Conservation (phyloP, 371 early-diverging fungal genomes). For the Fennellomyces sp. region DNA sequence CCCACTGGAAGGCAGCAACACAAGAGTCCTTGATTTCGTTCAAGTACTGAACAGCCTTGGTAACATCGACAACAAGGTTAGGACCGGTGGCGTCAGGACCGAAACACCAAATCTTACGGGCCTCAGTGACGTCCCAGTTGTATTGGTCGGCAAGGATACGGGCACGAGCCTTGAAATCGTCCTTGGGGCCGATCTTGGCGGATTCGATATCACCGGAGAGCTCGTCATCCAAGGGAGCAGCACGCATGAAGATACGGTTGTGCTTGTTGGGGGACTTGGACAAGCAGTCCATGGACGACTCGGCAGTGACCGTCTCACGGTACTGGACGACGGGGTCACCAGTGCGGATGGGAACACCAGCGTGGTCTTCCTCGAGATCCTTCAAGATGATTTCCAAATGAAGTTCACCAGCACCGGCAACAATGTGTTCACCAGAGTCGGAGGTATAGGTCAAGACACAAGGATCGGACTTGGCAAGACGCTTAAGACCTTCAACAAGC, state of each 20-base stretch:
- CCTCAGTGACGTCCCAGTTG: conserved; percentile 97
- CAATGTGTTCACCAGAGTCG: conserved; percentile 98
- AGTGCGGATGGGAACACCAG: conserved; percentile 92
- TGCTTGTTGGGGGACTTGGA: conserved; percentile 99
- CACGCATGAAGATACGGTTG: conserved; percentile 99
- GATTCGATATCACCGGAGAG: conserved; percentile 83
- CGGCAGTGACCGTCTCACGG: conserved; percentile 93
- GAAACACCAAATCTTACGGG: conserved; percentile 99
- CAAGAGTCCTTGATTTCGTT: conserved; percentile 99
- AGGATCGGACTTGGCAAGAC: conserved; percentile 98
- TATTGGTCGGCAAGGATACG: conserved; percentile 91
- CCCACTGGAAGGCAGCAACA: conserved; percentile 96
- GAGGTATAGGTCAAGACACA: conserved; percentile 94
- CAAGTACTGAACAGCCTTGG: conserved; percentile 99
- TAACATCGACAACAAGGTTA: conserved; percentile 93
- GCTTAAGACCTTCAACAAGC: conserved; percentile 98
- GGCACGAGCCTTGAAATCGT: conserved; percentile 97
- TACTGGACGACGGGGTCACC: conserved; percentile 98
- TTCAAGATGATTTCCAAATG: conserved; percentile 99
- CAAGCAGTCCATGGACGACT: conserved; percentile 80
- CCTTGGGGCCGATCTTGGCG: conserved; percentile 89
- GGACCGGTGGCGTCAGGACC: conserved; percentile 97
- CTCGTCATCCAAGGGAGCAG: conserved; percentile 89
- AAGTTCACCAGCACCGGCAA: conserved; percentile 99
- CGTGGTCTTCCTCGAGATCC: conserved; percentile 99